Evolutionary conservation across 129 eudicot genomes (phyloP), one percentile per base, ranked within the genome.

Genomic region (Saussurea involucrata): DNA sequence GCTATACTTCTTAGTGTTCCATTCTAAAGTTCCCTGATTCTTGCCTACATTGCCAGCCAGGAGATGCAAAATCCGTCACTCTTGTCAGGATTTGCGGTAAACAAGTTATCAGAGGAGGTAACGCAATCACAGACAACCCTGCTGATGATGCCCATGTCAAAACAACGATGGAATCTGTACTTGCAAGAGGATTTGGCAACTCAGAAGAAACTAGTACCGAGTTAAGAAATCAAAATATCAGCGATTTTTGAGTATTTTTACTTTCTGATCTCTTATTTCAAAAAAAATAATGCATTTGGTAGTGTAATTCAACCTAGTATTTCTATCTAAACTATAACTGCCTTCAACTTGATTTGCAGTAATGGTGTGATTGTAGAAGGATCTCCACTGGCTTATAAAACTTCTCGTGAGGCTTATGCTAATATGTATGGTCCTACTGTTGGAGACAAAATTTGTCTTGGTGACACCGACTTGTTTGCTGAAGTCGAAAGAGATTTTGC

Each of bases 391-490:
- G 76, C 85, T 58, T 66, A 22, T 85, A 72, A 75, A 67, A 79
- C 88, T 25, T 44, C 96, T 69, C 97, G 78, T 57, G 96, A 95
- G 86, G 86, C 85, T 67, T 95, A 95, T 88, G 92, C 94, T 78
- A 92, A 90, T 80, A 89, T 92, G 86, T 95, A 91, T 15, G 99
- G 99, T 7, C 99, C 97, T 21, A 91, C 99, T 4, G 84, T 85
- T 78, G 99, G 99, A 76, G 99, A 92, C 91, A 95, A 89, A 88
- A 73, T 95, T 74, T 90, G 99, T 68, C 97, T 95, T 10, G 97
- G 99, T 75, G 99, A 95, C 79, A 95, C 99, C 2, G 94, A 95
- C 25, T 81, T 95, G 75, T 83, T 95, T 86, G 97, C 96, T 6
- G 95, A 95, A 84, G 87, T 95, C 28, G 99, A 95, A 85, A 88